Conservation (phyloP, 2,329 filamentous ascomycete species). For the Bipolaris sorokiniana region DNA sequence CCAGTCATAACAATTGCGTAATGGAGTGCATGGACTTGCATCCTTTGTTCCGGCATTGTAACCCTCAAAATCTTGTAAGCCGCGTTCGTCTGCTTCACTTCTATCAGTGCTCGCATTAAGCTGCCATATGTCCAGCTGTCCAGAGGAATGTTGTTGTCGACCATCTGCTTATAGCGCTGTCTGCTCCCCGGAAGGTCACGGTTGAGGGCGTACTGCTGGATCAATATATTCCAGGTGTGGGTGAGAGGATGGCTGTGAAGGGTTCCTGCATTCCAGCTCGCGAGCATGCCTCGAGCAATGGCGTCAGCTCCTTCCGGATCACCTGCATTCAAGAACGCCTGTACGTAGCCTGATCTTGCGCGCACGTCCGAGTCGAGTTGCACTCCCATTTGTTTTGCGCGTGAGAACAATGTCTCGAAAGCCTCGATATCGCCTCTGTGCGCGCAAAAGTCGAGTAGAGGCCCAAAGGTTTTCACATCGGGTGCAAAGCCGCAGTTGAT, state of each 20-base stretch:
- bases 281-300: conserved; percentile 65
- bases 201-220: conserved; percentile 71
- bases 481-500: conserved; percentile 58
- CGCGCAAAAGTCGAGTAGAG: conserved; percentile 74
- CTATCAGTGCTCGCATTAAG: conserved; percentile 64
- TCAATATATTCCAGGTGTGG: conserved; percentile 78
- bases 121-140: conserved; percentile 66
- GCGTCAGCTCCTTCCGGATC: conserved; percentile 50
- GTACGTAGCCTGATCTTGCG: conserved; percentile 60
- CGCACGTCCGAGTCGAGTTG: conserved; percentile 28
- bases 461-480: conserved; percentile 70
- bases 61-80: conserved; percentile 61
- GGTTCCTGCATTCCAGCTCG: conserved; percentile 45
- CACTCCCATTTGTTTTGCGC: conserved; percentile 59
- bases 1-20: conserved; percentile 62
- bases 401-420: conserved; percentile 68
- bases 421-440: conserved; percentile 74
- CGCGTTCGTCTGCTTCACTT: conserved; percentile 60
- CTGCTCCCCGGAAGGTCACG: conserved; percentile 64
- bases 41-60: conserved; percentile 58
- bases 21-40: conserved; percentile 56
- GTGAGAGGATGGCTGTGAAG: conserved; percentile 60
- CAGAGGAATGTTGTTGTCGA: conserved; percentile 55
- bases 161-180: conserved; percentile 63
- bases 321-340: conserved; percentile 62